Conservation (phyloP, 345 rosid species). For the Boechera retrofracta region DNA sequence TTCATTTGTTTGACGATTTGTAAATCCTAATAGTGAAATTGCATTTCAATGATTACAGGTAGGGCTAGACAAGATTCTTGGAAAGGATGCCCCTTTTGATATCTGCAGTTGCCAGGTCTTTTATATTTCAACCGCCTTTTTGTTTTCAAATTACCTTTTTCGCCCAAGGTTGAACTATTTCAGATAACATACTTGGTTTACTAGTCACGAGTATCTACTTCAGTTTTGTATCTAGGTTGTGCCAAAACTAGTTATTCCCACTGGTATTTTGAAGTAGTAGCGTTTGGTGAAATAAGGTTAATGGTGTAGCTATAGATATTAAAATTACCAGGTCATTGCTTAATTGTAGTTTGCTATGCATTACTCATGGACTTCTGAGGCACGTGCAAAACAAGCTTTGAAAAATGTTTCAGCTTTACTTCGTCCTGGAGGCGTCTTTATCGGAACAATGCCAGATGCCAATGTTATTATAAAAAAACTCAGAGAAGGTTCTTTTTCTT, state of each 20-base stretch:
- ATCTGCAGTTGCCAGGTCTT: constrained; percentile 96
- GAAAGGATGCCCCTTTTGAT: constrained; percentile 95
- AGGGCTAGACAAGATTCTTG: constrained; percentile 79
- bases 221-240: neutral
- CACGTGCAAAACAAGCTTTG: constrained; percentile 89
- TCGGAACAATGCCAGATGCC: constrained; percentile 99
- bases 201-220: neutral
- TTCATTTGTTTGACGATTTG: neutral
- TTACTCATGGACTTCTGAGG: constrained; percentile 96
- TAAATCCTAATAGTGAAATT: constrained; percentile 22
- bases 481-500: constrained; percentile 64
- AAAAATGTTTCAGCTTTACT: constrained; percentile 93
- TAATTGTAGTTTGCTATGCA: constrained; percentile 90
- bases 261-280: constrained; percentile 6
- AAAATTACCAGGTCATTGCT: constrained; percentile 1
- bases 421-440: constrained; percentile 92
- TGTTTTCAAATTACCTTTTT: neutral
- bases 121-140: neutral
- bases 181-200: constrained; percentile 12
- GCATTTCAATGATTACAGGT: constrained; percentile 57
- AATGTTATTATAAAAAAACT: constrained; percentile 89
- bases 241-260: neutral
- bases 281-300: constrained; percentile 3
- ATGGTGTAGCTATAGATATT: constrained; percentile 30
- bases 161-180: neutral